Evolutionary conservation across 306 rosid species (phyloP).

Genomic region (Hippophae gyantsensis): DNA sequence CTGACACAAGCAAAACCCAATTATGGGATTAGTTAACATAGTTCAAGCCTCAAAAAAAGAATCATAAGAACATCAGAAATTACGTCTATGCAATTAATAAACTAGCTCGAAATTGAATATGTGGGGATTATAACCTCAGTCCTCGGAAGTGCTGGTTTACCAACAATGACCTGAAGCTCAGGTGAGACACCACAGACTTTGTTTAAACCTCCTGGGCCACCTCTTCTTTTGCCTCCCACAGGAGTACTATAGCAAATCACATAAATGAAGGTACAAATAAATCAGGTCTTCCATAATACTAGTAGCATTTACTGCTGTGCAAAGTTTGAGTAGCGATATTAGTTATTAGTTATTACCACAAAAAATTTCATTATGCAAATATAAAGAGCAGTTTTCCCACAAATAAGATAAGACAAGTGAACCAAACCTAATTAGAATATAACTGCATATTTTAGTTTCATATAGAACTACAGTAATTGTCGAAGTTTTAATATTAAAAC

Average conservation of each 20-base stretch:
- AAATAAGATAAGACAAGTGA: no score
- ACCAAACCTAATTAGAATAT: no score
- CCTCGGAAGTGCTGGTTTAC: constrained; percentile 66
- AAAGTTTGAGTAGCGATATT: background rate
- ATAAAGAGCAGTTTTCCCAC: no score
- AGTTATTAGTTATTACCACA: no score
- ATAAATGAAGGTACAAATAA: constrained; percentile 2
- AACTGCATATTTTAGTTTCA: no score
- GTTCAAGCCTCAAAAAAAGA: no score
- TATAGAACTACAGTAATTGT: no score
- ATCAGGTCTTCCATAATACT: constrained; percentile 4
- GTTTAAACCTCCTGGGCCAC: constrained; percentile 68
- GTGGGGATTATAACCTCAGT: constrained; percentile 45
- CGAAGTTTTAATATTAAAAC: no score
- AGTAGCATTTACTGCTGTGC: background rate
- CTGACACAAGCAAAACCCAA: constrained; percentile 28
- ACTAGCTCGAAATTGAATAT: background rate
- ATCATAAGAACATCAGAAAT: background rate
- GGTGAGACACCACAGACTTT: constrained; percentile 79
- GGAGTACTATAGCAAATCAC: constrained; percentile 29
- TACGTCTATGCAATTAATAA: background rate
- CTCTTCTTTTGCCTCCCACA: constrained; percentile 54
- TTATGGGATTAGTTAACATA: background rate
- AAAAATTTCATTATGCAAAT: no score
- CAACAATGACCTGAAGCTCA: constrained; percentile 62